Base-by-base conservation (phyloP, 148 eudicot genomes). In the Mesembryanthemum crystallinum region DNA sequence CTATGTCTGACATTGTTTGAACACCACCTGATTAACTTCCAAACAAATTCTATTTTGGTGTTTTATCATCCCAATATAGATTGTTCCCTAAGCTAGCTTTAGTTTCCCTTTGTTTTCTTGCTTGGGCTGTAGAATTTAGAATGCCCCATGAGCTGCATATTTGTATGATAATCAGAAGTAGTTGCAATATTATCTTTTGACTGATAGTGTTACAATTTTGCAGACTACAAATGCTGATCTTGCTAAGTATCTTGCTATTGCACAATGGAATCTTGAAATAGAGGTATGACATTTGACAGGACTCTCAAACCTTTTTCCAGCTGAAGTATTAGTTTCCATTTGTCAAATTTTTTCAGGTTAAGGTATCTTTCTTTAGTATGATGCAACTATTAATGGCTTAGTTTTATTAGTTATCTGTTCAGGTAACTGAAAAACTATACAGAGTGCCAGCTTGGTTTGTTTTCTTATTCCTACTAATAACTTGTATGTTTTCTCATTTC, bases 191-290 rank as follows among this genome's bases (percentile, higher is more conserved):
- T 47, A 27, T 69, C 14, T 66, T 33, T 30, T 69, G 64, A 64
- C 64, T 75, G 61, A 61, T 72, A 62, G 25, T 73, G 32, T 32
- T 33, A 67, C 69, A 59, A 63, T 67, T 27, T 80, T 85, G 88
- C 99, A 95, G 99, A 92, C 85, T 78, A 83, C 81, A 43, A 95
- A 92, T 87, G 96, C 99, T 70, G 96, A 85, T 79, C 96, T 95
- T 82, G 90, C 99, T 76, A 87, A 83, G 71, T 89, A 91, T 23
- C 89, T 95, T 62, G 99, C 96, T 81, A 65, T 80, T 73, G 87
- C 87, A 35, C 97, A 95, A 79, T 84, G 90, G 90, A 88, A 87
- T 78, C 91, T 92, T 77, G 92, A 90, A 95, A 66, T 88, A 30
- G 91, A 92, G 99, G 99, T 95, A 92, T 81, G 81, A 14, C 79